Evolutionary conservation across 306 rosid species (phyloP).

Genomic region (Canavalia gladiata): DNA sequence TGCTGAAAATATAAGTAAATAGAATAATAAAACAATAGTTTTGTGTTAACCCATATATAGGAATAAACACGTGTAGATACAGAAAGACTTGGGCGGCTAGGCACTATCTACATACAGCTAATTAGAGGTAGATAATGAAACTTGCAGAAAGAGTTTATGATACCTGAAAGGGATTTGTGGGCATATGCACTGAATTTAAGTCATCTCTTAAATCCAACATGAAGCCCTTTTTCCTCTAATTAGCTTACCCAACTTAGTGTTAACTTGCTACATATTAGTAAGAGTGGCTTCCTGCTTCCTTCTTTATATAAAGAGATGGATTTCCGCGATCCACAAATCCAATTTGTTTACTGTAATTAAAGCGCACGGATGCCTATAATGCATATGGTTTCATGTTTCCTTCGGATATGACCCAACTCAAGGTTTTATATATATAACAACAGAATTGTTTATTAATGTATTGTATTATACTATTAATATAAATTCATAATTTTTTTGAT

Average conservation of each 20-base stretch:
- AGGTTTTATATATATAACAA: no score
- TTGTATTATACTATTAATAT: no score
- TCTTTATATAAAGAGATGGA: not conserved
- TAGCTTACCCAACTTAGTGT: constrained; percentile 10
- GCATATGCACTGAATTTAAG: constrained; percentile 37
- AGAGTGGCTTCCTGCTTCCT: not conserved
- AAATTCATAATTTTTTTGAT: no score
- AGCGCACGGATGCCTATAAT: not conserved
- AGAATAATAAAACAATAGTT: not conserved
- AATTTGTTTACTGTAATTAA: not conserved
- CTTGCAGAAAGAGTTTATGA: constrained; percentile 1
- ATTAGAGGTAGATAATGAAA: constrained; percentile 3
- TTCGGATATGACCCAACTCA: constrained; percentile 31
- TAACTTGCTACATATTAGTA: not conserved
- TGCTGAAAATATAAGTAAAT: not conserved
- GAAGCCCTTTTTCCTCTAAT: not conserved
- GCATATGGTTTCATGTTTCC: not conserved
- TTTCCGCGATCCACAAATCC: not conserved
- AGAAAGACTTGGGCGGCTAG: constrained; percentile 40
- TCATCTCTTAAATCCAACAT: not conserved
- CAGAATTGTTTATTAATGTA: no score
- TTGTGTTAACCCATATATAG: not conserved
- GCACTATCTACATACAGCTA: not conserved
- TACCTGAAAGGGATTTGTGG: constrained; percentile 36
- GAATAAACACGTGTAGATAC: constrained; percentile 23